Evolutionary conservation across 306 rosid species (phyloP).

Genomic region (Rosa lucieae): DNA sequence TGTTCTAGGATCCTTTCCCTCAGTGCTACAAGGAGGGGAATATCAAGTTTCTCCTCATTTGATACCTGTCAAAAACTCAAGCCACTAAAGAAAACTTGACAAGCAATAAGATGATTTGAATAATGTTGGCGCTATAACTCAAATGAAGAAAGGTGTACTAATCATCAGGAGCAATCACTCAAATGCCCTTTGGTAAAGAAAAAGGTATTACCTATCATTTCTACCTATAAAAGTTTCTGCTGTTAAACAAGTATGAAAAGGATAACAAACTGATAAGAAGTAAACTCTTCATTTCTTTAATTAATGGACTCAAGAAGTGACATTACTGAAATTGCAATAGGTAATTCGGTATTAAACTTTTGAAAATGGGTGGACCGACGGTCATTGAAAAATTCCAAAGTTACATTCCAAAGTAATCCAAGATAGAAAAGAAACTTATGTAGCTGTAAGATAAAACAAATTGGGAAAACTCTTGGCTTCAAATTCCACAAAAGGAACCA

Average conservation of each 20-base stretch:
- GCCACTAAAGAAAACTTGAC: slow-evolving; percentile 22
- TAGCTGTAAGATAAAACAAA: not conserved
- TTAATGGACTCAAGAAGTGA: not conserved
- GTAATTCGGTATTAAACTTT: not conserved
- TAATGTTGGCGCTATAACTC: not conserved
- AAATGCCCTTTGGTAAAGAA: not conserved
- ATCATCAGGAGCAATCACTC: not conserved
- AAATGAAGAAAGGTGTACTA: not conserved
- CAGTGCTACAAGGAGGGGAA: slow-evolving; percentile 69
- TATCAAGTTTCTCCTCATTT: slow-evolving; percentile 50
- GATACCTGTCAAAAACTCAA: slow-evolving; percentile 58
- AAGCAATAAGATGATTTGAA: not conserved
- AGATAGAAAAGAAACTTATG: not conserved
- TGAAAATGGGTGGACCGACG: not conserved
- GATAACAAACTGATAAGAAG: not conserved
- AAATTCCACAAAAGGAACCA: not conserved
- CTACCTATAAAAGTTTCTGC: not conserved
- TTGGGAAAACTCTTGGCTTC: not conserved
- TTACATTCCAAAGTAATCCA: not conserved
- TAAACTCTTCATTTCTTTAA: not conserved
- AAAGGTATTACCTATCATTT: not conserved
- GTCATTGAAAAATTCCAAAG: not conserved
- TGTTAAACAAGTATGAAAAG: not conserved
- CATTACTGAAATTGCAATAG: not conserved
- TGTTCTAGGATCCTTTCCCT: slow-evolving; percentile 80